phyloP scores from a whole-genome alignment of 768 basidiomycete species.

The Hebeloma cylindrosporum region DNA sequence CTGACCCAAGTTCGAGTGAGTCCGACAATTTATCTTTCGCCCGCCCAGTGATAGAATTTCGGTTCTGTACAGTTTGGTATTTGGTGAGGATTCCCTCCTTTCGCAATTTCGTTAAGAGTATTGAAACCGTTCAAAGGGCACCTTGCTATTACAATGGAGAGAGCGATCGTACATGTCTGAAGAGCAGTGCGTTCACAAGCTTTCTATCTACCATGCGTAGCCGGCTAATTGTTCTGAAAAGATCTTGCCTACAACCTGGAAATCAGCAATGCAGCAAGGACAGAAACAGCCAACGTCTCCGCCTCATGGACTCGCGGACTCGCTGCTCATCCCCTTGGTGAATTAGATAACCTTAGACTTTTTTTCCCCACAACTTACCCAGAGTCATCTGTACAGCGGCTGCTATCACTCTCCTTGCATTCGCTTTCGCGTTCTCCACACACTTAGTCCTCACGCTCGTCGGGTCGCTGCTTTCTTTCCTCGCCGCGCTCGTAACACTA shows the following conservation, averaged over 20 bases:
- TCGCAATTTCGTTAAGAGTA: not conserved
- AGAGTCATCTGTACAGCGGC: constrained; percentile 33
- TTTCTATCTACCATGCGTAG: not conserved
- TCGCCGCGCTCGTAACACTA: constrained; percentile 66
- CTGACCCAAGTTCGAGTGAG: constrained; percentile 57
- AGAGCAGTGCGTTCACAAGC: constrained; percentile 44
- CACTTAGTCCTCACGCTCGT: constrained; percentile 57
- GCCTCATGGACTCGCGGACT: constrained; percentile 73
- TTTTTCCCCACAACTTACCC: not conserved
- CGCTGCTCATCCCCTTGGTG: constrained; percentile 75
- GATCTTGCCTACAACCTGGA: constrained; percentile 58
- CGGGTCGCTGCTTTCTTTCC: constrained; percentile 66
- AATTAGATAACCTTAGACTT: constrained; percentile 24
- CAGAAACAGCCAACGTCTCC: constrained; percentile 42
- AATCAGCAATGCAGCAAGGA: constrained; percentile 35
- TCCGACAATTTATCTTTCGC: constrained; percentile 16
- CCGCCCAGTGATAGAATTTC: constrained; percentile 1
- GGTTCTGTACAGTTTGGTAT: constrained; percentile 56
- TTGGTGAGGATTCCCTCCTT: constrained; percentile 46
- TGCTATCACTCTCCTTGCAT: constrained; percentile 62
- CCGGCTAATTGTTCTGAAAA: constrained; percentile 26
- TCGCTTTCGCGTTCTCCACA: constrained; percentile 60
- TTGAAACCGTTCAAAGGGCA: constrained; percentile 42
- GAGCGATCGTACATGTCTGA: constrained; percentile 16
- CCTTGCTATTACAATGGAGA: constrained; percentile 52